Base-by-base conservation (phyloP, 345 rosid species). In the Linum trigynum region DNA sequence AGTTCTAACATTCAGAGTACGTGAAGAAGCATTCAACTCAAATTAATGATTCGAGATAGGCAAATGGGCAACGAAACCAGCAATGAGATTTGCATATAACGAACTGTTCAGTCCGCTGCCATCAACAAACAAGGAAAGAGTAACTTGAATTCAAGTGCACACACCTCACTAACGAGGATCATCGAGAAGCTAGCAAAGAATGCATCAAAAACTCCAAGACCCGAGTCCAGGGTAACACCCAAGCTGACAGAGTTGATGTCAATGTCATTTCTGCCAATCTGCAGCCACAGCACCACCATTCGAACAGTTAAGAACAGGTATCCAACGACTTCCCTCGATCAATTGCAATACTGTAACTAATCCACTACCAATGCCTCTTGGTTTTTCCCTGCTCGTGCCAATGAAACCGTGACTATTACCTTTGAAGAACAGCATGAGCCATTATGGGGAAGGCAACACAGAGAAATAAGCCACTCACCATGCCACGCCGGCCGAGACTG, bases 101-200 rank as follows among this genome's bases (percentile, higher is more conserved):
- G 38, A 48, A 36, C n/a, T 42, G 5, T 16, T 3, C 8, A 45
- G 9, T 10, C 65, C 32, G 32, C 32, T 23, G 32, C 32, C 32
- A 17, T 50, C 2, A 3, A 57, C 6, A 12, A 61, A 37, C 40
- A 55, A 23, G 42, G 15, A 2, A 32, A 56, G 65, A 23, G 3
- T 55, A 56, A 17, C 2, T 9, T 38, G 40, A 51, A 64, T 35
- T 15, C 0, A 57, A 17, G 16, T 65, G 68, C 4, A 71, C 91
- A 60, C 61, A 95, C 99, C 99, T 95, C 99, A 38, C 96, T 95
- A 53, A 95, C 92, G 39, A 95, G 67, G 14, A 95, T 95, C 96
- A 95, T 91, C 2, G 97, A 95, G 55, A 87, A 87, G 78, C 99
- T 91, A 1, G 99, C 79, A 64, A 91, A 53, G 78, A 95, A 87